Percentiles rank a stretch among this genome's conserved stretches.
Conservation (phyloP, 2,329 filamentous ascomycete genomes). For the Cryphonectria japonica region DNA sequence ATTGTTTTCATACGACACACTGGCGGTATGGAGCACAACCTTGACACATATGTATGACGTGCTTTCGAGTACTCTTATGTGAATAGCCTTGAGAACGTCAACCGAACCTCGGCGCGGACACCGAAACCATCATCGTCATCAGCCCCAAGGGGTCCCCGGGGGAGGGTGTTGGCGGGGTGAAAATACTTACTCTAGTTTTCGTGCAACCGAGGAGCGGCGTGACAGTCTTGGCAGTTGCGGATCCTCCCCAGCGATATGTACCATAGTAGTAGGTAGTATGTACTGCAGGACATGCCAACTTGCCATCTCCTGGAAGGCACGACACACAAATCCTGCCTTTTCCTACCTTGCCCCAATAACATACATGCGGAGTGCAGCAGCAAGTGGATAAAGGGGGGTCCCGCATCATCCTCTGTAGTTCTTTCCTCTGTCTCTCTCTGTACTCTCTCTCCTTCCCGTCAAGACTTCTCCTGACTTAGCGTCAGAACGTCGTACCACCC, state of each 20-base stretch:
- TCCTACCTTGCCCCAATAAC: not conserved
- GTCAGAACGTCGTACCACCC: not conserved
- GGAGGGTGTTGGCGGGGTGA: not conserved
- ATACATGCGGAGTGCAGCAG: not conserved
- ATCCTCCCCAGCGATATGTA: not conserved
- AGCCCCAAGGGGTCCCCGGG: not conserved
- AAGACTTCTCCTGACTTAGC: not conserved
- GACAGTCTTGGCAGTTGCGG: not conserved
- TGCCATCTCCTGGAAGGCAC: not conserved
- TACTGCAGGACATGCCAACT: no score
- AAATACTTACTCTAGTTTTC: not conserved
- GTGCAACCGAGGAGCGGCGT: not conserved
- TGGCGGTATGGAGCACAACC: not conserved
- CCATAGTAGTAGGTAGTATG: no score
- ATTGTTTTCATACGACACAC: not conserved
- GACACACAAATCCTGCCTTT: no score
- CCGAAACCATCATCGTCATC: not conserved
- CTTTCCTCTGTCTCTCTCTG: not conserved
- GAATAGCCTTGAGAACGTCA: not conserved
- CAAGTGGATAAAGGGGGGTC: not conserved
- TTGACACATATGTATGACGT: conserved; percentile 3
- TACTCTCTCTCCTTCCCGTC: not conserved
- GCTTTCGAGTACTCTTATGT: not conserved
- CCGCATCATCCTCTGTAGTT: not conserved
- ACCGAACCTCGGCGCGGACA: no score